Conservation (phyloP, 2,329 filamentous ascomycete species). For the Cyclaneusma minus region DNA sequence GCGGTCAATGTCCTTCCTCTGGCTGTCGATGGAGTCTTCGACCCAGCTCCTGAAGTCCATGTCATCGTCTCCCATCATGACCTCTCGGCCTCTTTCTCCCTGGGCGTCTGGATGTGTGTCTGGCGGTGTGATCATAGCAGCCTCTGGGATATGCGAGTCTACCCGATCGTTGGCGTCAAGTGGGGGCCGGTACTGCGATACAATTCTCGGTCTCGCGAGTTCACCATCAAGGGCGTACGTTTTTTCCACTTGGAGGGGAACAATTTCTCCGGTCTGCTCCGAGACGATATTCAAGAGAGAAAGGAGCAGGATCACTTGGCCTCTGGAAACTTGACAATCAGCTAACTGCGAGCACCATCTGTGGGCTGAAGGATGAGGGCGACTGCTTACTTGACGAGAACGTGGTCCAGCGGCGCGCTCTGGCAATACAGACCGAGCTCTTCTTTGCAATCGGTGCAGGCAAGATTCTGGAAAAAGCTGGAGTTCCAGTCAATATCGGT, state of each 20-base stretch:
- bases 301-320: slow-evolving; percentile 15
- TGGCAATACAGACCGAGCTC: slow-evolving; percentile 16
- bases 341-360: no score
- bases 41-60: slow-evolving; percentile 13
- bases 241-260: slow-evolving; percentile 2
- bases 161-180: slow-evolving; percentile 1
- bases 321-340: slow-evolving; percentile 6
- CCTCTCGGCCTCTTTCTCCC: background rate
- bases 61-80: background rate
- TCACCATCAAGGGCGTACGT: no score
- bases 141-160: slow-evolving; percentile 1
- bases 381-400: slow-evolving; percentile 12
- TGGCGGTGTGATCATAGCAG: no score
- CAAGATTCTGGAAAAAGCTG: slow-evolving; percentile 16
- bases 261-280: slow-evolving; percentile 9
- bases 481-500: background rate
- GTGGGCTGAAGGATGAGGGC: no score
- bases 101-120: no score
- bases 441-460: slow-evolving; percentile 12
- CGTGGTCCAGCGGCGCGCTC: slow-evolving; percentile 14
- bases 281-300: slow-evolving; percentile 11
- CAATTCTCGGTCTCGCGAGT: no score
- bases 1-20: slow-evolving; percentile 17
- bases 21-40: slow-evolving; percentile 10
- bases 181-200: no score